Evolutionary conservation across 2,329 filamentous ascomycete species (phyloP).

Genomic region (Apiospora koreana): DNA sequence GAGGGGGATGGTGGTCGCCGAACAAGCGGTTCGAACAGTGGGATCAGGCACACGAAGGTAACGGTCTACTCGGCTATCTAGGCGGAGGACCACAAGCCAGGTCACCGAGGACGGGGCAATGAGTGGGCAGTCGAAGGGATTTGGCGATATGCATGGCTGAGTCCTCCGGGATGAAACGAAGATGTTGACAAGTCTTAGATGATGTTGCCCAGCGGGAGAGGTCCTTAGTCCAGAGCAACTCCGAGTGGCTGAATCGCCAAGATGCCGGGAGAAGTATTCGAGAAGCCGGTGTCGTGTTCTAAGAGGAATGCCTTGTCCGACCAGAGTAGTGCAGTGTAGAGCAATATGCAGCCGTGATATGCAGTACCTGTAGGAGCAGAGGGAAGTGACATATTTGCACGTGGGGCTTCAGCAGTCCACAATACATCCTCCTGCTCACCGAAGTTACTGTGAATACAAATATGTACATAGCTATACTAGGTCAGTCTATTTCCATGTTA

Average conservation of each 20-base stretch:
- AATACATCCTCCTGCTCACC: not conserved
- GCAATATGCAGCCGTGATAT: not conserved
- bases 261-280: constrained; percentile 1
- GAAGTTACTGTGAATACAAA: not conserved
- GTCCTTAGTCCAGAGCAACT: not conserved
- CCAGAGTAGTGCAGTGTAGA: not conserved
- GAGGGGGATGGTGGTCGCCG: not conserved
- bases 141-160: constrained; percentile 9
- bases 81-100: constrained; percentile 6
- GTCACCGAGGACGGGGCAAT: not conserved
- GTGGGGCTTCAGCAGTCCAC: not conserved
- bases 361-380: constrained; percentile 1
- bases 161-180: constrained; percentile 1
- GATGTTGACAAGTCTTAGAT: constrained; percentile 1
- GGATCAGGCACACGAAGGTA: constrained; percentile 5
- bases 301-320: not conserved
- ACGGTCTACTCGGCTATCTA: constrained; percentile 11
- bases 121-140: not conserved
- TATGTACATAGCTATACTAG: not conserved
- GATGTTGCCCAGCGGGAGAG: not conserved
- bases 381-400: not conserved
- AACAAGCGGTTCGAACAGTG: not conserved
- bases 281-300: not conserved
- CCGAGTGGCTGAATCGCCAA: not conserved
- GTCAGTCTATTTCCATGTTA: not conserved